Base-by-base conservation (phyloP, 768 basidiomycete genomes). In the Termitomyces sp. region DNA sequence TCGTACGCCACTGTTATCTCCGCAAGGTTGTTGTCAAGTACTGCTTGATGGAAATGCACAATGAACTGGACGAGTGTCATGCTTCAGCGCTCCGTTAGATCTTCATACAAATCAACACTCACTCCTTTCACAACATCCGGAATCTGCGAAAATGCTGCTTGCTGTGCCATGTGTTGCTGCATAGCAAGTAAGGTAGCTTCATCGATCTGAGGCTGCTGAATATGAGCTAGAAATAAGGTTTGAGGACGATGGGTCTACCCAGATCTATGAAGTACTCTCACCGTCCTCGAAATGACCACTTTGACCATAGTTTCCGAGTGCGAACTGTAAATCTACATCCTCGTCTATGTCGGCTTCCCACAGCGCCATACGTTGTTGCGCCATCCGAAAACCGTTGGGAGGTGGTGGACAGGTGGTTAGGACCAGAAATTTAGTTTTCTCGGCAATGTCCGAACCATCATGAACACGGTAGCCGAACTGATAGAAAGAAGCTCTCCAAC, bases 1-100 rank as follows among this genome's bases (percentile, higher is more conserved):
- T 98, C 95, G 69, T 99, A 99, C 54, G 95, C 93, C 23, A 88
- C 80, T 5, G 91, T 93, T 64, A 99, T 96, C 67, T 95, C 91
- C 5, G 86, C 78, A 2, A 97, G 82, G 73, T 98, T 96, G 71
- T 95, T 94, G 47, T 93, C 86, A 53, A 90, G 78, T 38, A 98
- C 91, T 23, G 95, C 90, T 80, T 96, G 86, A 69, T 96, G 91
- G 73, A 98, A 97, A 67, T 93, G 91, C 6, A 96, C 85, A 68
- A 98, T 89, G 77, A 98, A 98, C 91, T 96, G 53, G 46, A 10
- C 33, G 13, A 62, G 49, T 48, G 51, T 41, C 40, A 32, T 49
- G 30, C 55, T 48, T 20, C 7, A 35, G 38, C 36, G 41, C 40
- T 49, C 53, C 56, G 36, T 50, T 48, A 53, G n/a, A 59, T 32